Evolutionary conservation across 177 flowering plant genomes (phyloP).

Genomic region (Tripterygium wilfordii): DNA sequence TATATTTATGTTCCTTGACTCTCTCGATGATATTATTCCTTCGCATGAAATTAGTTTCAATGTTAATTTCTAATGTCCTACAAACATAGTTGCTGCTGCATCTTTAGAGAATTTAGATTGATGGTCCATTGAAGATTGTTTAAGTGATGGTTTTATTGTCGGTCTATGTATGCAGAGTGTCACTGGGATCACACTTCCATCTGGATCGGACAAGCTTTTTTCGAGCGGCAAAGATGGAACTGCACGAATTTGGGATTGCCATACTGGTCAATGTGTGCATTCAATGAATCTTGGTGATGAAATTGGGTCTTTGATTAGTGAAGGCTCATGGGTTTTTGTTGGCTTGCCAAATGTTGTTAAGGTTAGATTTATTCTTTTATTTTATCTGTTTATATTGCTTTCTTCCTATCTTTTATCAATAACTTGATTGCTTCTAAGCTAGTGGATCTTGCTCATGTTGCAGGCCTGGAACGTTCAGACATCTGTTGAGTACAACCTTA

Average conservation of each 20-base stretch:
- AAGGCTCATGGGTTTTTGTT: conserved; percentile 3
- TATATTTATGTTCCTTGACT: no score
- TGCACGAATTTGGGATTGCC: background rate
- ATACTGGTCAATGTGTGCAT: background rate
- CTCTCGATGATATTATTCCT: no score
- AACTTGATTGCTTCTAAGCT: background rate
- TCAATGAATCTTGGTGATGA: background rate
- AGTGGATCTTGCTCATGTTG: background rate
- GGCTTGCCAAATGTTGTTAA: conserved; percentile 1
- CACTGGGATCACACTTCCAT: background rate
- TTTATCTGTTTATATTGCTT: background rate
- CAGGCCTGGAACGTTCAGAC: conserved; percentile 1
- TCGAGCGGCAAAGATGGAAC: background rate
- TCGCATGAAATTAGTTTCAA: no score
- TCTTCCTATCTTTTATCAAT: no score
- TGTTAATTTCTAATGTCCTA: no score
- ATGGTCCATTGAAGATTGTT: no score
- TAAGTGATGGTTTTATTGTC: no score
- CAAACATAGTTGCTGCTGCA: no score
- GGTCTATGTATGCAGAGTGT: no score
- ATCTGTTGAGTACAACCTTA: background rate
- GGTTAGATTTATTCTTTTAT: background rate
- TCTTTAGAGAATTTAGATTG: no score
- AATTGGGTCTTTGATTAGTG: background rate
- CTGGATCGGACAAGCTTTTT: background rate